Evolutionary conservation across 495 filamentous ascomycete genomes (phyloP), one percentile per base, ranked within the genome.

Genomic region (Chaetomium tenue): DNA sequence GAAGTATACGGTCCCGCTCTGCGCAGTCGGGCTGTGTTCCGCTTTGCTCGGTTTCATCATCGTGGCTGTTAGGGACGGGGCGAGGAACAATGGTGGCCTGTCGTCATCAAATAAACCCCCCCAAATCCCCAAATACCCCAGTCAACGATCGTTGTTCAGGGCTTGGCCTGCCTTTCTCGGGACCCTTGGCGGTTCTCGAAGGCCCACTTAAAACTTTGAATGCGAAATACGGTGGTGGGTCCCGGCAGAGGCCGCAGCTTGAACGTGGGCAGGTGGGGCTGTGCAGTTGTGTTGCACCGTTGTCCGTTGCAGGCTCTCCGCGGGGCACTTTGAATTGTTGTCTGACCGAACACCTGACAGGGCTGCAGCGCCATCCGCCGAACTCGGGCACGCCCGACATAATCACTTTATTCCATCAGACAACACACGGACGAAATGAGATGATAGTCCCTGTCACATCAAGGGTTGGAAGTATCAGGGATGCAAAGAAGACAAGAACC

Each of bases 151-250:
- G 8, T 33, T 18, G 58, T 8, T 15, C 46, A 40, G 40, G 33
- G 9, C 33, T 37, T 37, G 33, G 33, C 33, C 33, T 37, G 33
- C 33, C 33, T 37, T 37, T 37, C 33, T 12, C 33, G 33, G 33
- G 33, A 30, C 9, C 33, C 33, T 37, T 37, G 33, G 33, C 33
- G 2, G 9, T 39, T 22, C 39, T 63, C 25, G 47, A 63, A 57
- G 44, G 12, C 48, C 52, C 60, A 62, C 50, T 33, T 7, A 0
- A 13, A 0, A 13, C 2, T 3, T 22, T 30, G 23, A 30, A 67
- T 61, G 62, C 66, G 63, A 69, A 66, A 60, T 63, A 64, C 62
- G 62, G 30, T 20, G 56, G 50, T 51, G 59, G 66, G 61, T 12
- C 52, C 50, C 23, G 12, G 50, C 50, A 16, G 50, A 52, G 50